Evolutionary conservation across 768 basidiomycete genomes (phyloP).

Genomic region (Hypholoma fasciculare): DNA sequence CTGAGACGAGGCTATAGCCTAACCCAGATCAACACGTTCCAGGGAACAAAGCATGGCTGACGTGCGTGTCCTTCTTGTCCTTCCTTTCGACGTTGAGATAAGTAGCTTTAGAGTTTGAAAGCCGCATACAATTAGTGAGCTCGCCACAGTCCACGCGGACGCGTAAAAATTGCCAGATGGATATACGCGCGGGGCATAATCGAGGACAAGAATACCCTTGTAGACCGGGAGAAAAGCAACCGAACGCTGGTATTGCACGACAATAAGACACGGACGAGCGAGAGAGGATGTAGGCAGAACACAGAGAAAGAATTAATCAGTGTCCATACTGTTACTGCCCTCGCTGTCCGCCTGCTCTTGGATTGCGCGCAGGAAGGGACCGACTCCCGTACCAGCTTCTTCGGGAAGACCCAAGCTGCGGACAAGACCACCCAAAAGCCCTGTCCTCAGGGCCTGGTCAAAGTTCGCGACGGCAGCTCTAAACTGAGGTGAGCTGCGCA

Average conservation of each 20-base stretch:
- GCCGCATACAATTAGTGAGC: background rate
- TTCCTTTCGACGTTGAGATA: too few relatives aligned
- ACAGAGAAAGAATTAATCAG: constrained; percentile 26
- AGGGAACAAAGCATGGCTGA: constrained; percentile 10
- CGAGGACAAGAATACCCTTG: background rate
- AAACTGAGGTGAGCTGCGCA: constrained; percentile 74
- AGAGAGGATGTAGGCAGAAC: background rate
- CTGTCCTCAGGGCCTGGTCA: constrained; percentile 83
- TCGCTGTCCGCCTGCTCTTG: constrained; percentile 70
- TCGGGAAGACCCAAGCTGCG: constrained; percentile 80
- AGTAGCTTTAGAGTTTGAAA: constrained; percentile 2
- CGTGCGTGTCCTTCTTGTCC: background rate
- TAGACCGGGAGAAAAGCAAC: background rate
- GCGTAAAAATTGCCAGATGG: background rate
- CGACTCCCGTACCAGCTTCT: constrained; percentile 77
- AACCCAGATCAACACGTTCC: constrained; percentile 12
- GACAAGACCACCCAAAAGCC: constrained; percentile 74
- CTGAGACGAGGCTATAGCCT: background rate
- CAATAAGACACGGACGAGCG: too few relatives aligned
- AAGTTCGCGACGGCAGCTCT: constrained; percentile 76
- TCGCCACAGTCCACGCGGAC: too few relatives aligned
- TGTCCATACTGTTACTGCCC: constrained; percentile 70
- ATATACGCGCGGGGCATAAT: background rate
- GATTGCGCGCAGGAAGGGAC: constrained; percentile 79
- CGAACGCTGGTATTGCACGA: background rate